phyloP scores from a whole-genome alignment of 805 yeast species.

The Ogataea methylovora region DNA sequence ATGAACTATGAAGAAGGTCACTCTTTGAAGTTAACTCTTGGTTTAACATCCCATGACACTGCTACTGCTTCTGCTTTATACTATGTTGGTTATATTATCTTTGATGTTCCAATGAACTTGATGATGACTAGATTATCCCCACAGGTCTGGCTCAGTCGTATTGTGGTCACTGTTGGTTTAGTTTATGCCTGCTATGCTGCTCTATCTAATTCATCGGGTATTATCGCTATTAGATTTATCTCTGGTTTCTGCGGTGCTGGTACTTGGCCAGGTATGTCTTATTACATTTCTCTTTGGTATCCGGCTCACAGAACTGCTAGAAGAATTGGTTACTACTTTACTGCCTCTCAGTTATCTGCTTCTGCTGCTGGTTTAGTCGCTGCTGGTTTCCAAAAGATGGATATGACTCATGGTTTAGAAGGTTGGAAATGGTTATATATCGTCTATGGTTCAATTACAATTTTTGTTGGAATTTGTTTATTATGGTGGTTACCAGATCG shows the following conservation, averaged over 20 bases:
- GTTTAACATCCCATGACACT: slow-evolving; percentile 46
- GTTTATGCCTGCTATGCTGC: slow-evolving; percentile 71
- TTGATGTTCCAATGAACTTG: slow-evolving; percentile 85
- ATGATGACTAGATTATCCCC: slow-evolving; percentile 80
- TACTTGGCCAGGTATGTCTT: slow-evolving; percentile 86
- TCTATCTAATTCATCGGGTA: slow-evolving; percentile 45
- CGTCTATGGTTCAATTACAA: slow-evolving; percentile 65
- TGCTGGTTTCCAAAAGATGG: slow-evolving; percentile 85
- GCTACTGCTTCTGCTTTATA: slow-evolving; percentile 75
- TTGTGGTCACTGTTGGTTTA: slow-evolving; percentile 67
- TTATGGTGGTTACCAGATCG: slow-evolving; percentile 86
- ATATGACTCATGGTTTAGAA: slow-evolving; percentile 55
- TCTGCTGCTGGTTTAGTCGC: slow-evolving; percentile 83
- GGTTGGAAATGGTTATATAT: slow-evolving; percentile 89
- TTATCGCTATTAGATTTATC: slow-evolving; percentile 64
- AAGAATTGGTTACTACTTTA: slow-evolving; percentile 81
- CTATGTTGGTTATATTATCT: slow-evolving; percentile 76
- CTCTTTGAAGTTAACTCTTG: slow-evolving; percentile 46
- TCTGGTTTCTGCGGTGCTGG: slow-evolving; percentile 80
- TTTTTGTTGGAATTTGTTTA: slow-evolving; percentile 53
- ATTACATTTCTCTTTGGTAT: slow-evolving; percentile 78
- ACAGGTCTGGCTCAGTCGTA: slow-evolving; percentile 78
- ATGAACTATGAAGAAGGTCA: slow-evolving; percentile 63
- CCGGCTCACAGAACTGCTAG: slow-evolving; percentile 70
- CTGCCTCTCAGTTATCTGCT: slow-evolving; percentile 88